phyloP scores from a whole-genome alignment of 1,284 basidiomycete species.

The Fomitiporia mediterranea region DNA sequence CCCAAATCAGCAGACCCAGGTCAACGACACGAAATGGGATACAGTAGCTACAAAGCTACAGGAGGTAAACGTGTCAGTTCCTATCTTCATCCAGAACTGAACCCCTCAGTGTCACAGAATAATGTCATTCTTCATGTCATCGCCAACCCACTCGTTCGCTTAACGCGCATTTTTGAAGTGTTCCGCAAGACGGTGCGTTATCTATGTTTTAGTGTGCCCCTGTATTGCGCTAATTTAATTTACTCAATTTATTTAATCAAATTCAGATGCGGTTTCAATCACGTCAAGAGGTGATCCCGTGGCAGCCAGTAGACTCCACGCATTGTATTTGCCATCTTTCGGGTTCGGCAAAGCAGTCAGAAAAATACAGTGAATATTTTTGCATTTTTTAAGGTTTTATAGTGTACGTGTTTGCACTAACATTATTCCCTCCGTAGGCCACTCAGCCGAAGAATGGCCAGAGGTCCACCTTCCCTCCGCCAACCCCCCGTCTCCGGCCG shows the following conservation, averaged over 20 bases:
- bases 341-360: constrained; percentile 5
- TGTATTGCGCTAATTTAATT: not conserved
- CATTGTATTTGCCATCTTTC: constrained; percentile 20
- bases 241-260: not conserved
- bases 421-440: not conserved
- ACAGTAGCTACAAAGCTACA: constrained; percentile 10
- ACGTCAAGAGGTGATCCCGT: constrained; percentile 19
- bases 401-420: not conserved
- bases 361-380: not conserved
- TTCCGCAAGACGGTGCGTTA: constrained; percentile 19
- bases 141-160: constrained; percentile 14
- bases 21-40: constrained; percentile 15
- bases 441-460: constrained; percentile 11
- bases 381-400: not conserved
- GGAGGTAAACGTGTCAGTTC: constrained; percentile 8
- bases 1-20: not conserved
- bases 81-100: not conserved
- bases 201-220: not conserved
- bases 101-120: constrained; percentile 13
- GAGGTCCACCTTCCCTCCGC: constrained; percentile 7
- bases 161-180: constrained; percentile 18
- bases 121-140: constrained; percentile 19
- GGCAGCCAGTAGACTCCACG: constrained; percentile 15
- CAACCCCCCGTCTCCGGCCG: constrained; percentile 1
- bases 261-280: constrained; percentile 17